Conservation (phyloP, 2,329 filamentous ascomycete species). For the Coniochaeta sp. region DNA sequence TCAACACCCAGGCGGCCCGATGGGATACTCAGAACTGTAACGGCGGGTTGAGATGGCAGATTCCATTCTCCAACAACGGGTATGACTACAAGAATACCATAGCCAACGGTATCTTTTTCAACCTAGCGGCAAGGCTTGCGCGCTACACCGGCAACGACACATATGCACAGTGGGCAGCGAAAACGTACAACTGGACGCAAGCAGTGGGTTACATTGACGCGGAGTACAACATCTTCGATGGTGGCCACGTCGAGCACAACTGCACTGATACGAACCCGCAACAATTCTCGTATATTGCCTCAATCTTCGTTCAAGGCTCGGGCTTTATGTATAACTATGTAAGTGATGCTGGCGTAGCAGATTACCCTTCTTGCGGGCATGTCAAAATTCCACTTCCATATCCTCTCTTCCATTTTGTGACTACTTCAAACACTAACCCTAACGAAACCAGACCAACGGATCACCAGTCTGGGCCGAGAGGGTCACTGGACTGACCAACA, state of each 20-base stretch:
- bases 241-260: constrained; percentile 40
- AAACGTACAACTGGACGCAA: constrained; percentile 42
- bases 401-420: neutral
- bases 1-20: constrained; percentile 49
- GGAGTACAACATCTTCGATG: constrained; percentile 54
- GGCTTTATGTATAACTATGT: constrained; percentile 58
- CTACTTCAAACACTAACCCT: neutral
- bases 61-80: constrained; percentile 52
- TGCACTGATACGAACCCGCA: constrained; percentile 47
- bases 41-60: constrained; percentile 54
- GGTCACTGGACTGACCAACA: constrained; percentile 38
- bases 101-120: constrained; percentile 32
- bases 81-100: constrained; percentile 54
- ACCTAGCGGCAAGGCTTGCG: constrained; percentile 45
- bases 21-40: constrained; percentile 50
- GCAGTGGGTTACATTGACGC: constrained; percentile 37
- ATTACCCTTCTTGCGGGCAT: too few relatives aligned
- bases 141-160: constrained; percentile 46
- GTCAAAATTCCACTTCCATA: too few relatives aligned
- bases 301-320: constrained; percentile 48
- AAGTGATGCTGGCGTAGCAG: constrained; percentile 12
- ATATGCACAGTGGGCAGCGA: constrained; percentile 44
- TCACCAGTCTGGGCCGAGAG: constrained; percentile 42
- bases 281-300: constrained; percentile 50
- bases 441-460: constrained; percentile 34